Evolutionary conservation across 2,329 filamentous ascomycete species (phyloP).

Genomic region (Fusarium subglutinans): DNA sequence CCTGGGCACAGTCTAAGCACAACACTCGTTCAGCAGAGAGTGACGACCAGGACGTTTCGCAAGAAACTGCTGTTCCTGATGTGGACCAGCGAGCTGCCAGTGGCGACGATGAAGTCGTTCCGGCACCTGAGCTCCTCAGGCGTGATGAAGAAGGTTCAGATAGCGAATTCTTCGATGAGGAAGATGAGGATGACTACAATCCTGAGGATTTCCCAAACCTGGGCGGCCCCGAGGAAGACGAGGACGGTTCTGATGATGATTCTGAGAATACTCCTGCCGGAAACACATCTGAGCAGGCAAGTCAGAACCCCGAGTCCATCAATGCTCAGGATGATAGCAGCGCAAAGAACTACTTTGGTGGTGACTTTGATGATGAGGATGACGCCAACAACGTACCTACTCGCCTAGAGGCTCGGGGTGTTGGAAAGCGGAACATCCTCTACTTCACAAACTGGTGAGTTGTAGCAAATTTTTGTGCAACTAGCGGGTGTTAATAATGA

Average conservation of each 20-base stretch:
- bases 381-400: conserved; percentile 7
- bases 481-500: conserved; percentile 9
- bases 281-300: not conserved
- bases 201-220: conserved; percentile 14
- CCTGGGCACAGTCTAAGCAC: conserved; percentile 9
- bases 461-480: not conserved
- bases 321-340: not conserved
- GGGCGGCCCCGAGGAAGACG: conserved; percentile 2
- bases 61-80: conserved; percentile 3
- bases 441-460: conserved; percentile 66
- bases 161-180: conserved; percentile 11
- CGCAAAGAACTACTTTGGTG: conserved; percentile 17
- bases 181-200: conserved; percentile 5
- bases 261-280: not conserved
- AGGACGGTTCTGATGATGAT: not conserved
- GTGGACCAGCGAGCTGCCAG: not conserved
- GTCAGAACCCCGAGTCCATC: not conserved
- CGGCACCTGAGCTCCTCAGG: conserved; percentile 1
- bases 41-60: not conserved
- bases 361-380: conserved; percentile 14
- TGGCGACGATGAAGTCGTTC: not conserved
- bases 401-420: conserved; percentile 23
- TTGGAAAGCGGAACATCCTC: conserved; percentile 51
- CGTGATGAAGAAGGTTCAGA: conserved; percentile 6
- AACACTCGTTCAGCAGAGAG: conserved; percentile 9